Evolutionary conservation across 352 stramenopile genomes (phyloP).

Genomic region (Phytophthora idaei): DNA sequence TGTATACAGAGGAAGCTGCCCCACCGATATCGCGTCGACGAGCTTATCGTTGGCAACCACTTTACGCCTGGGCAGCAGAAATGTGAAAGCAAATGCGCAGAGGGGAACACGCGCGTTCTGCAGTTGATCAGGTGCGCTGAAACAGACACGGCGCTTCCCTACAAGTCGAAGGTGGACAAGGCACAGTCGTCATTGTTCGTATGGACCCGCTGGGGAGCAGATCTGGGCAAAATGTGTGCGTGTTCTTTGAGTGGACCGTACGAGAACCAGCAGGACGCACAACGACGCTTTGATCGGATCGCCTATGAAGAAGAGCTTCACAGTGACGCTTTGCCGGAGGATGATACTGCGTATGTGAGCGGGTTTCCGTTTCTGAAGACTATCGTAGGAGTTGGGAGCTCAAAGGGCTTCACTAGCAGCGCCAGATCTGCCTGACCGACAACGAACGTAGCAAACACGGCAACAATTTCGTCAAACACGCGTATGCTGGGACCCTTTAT

Average conservation of each 20-base stretch:
- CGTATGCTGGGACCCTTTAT: too few species aligned
- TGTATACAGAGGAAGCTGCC: conserved; percentile 16
- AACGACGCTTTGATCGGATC: conserved; percentile 42
- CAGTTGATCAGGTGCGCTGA: conserved; percentile 15
- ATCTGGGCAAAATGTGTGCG: conserved; percentile 10
- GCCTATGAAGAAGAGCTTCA: conserved; percentile 19
- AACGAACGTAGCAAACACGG: background rate
- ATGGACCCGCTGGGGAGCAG: conserved; percentile 50
- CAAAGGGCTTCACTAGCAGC: background rate
- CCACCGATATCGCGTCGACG: background rate
- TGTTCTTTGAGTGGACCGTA: conserved; percentile 48
- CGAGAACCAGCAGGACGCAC: conserved; percentile 33
- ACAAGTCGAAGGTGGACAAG: background rate
- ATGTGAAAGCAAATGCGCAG: background rate
- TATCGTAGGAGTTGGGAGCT: conserved; percentile 6
- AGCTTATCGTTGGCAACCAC: conserved; percentile 10
- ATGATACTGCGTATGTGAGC: conserved; percentile 6
- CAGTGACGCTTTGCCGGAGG: background rate
- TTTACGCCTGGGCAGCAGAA: conserved; percentile 1
- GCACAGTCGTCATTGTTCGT: conserved; percentile 37
- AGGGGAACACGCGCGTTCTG: conserved; percentile 19
- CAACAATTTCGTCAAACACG: background rate
- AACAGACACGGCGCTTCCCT: background rate
- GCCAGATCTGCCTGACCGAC: conserved; percentile 9
- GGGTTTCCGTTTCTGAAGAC: conserved; percentile 24